phyloP scores from a whole-genome alignment of 1,284 basidiomycete species.

The Malassezia obtusa region DNA sequence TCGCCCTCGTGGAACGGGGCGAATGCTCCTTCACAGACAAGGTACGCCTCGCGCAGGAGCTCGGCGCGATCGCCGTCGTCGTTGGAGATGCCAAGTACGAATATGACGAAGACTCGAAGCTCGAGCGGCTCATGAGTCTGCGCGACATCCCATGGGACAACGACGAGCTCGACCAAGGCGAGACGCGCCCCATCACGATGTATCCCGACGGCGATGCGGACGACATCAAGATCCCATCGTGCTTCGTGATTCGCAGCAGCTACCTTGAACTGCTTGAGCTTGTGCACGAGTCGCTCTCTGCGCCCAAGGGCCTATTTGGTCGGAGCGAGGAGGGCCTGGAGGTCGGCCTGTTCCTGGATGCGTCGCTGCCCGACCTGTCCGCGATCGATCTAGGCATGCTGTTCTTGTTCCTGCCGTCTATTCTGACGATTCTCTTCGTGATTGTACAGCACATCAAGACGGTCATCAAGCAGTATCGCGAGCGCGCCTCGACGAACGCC shows the following conservation, averaged over 20 bases:
- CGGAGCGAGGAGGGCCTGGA: constrained; percentile 21
- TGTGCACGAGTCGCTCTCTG: constrained; percentile 22
- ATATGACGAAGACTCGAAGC: constrained; percentile 8
- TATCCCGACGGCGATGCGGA: constrained; percentile 36
- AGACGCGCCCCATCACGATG: constrained; percentile 43
- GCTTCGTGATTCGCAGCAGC: constrained; percentile 42
- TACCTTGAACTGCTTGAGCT: constrained; percentile 39
- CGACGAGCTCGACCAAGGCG: constrained; percentile 27
- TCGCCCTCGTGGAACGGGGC: constrained; percentile 42
- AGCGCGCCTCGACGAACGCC: constrained; percentile 38
- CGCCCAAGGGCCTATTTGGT: neutral
- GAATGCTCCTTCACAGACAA: constrained; percentile 41
- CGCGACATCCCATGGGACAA: constrained; percentile 20
- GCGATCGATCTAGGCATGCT: constrained; percentile 38
- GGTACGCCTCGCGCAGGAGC: constrained; percentile 36
- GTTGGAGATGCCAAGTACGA: constrained; percentile 32
- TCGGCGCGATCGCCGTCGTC: constrained; percentile 43
- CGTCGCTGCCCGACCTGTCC: constrained; percentile 33
- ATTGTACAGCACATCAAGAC: constrained; percentile 36
- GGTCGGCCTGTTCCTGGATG: constrained; percentile 39
- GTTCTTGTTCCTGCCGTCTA: constrained; percentile 39
- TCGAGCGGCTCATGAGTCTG: neutral
- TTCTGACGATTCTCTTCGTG: constrained; percentile 39
- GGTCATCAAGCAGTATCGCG: constrained; percentile 32
- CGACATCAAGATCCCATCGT: constrained; percentile 42